A percentile compares a stretch with the other conserved stretches of the same genome.
Conservation (phyloP, 2,329 filamentous ascomycete species). For the Talaromyces sp. region DNA sequence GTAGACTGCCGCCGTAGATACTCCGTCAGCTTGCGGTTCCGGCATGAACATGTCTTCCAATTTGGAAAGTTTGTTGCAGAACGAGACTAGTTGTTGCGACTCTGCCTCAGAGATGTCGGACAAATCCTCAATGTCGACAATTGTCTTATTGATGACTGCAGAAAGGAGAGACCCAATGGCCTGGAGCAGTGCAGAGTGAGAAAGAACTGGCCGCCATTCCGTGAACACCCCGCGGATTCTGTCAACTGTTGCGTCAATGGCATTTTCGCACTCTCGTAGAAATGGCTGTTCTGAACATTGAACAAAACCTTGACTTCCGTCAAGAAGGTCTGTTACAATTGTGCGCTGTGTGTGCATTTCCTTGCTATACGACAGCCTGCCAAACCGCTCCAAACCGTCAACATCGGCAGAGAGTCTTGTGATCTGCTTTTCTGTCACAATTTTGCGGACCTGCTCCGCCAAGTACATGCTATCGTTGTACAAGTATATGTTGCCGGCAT, state of each 20-base stretch:
- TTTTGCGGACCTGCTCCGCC: constrained; percentile 46
- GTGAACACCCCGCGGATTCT: constrained; percentile 51
- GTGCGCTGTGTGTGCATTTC: constrained; percentile 62
- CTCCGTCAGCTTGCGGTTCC: constrained; percentile 27
- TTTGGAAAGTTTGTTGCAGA: constrained; percentile 51
- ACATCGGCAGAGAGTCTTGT: constrained; percentile 50
- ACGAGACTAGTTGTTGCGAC: constrained; percentile 51
- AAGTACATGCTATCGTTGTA: constrained; percentile 60
- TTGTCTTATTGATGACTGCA: constrained; percentile 53
- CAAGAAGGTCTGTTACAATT: constrained; percentile 56
- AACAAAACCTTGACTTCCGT: constrained; percentile 57
- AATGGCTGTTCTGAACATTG: constrained; percentile 56
- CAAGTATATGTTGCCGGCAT: constrained; percentile 55
- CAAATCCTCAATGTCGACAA: constrained; percentile 57
- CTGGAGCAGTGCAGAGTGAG: constrained; percentile 56
- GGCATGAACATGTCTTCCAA: constrained; percentile 53
- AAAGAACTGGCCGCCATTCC: constrained; percentile 54
- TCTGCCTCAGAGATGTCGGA: constrained; percentile 60
- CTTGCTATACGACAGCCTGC: constrained; percentile 55
- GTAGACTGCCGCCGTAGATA: constrained; percentile 56
- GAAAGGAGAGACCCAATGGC: constrained; percentile 54
- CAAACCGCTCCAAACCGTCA: constrained; percentile 52
- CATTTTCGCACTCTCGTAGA: constrained; percentile 54
- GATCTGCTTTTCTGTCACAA: constrained; percentile 43
- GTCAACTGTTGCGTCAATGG: constrained; percentile 53